Evolutionary conservation across 352 stramenopile genomes (phyloP).

Genomic region (Phytophthora pluvialis): DNA sequence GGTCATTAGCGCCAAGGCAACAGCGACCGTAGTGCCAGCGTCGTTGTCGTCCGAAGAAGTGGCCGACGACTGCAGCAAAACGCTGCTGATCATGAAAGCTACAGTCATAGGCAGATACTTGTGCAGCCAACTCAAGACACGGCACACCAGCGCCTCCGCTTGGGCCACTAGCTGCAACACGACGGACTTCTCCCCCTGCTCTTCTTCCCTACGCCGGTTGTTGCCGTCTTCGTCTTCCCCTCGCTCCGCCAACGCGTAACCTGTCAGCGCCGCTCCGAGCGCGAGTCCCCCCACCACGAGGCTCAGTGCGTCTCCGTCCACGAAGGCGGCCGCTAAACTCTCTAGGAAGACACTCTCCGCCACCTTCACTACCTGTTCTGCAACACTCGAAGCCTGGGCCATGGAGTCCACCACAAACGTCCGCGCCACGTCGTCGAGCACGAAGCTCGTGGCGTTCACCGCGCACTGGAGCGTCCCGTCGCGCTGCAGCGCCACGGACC

Average conservation of each 20-base stretch:
- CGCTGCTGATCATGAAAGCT: slow-evolving; percentile 49
- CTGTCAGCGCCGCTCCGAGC: slow-evolving; percentile 40
- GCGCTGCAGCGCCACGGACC: slow-evolving; percentile 40
- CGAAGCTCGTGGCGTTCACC: slow-evolving; percentile 52
- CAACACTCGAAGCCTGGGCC: slow-evolving; percentile 22
- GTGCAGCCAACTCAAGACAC: slow-evolving; percentile 46
- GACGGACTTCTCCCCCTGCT: slow-evolving; percentile 33
- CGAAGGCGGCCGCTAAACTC: slow-evolving; percentile 34
- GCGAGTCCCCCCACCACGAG: slow-evolving; percentile 41
- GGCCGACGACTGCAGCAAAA: slow-evolving; percentile 40
- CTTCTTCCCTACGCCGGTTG: background rate
- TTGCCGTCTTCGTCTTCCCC: background rate
- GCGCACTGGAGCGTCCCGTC: slow-evolving; percentile 45
- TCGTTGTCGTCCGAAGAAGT: slow-evolving; percentile 5
- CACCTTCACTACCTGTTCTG: slow-evolving; percentile 37
- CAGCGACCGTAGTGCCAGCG: slow-evolving; percentile 20
- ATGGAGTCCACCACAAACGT: slow-evolving; percentile 30
- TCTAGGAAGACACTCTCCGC: slow-evolving; percentile 42
- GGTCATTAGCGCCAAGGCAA: slow-evolving; percentile 48
- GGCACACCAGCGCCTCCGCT: slow-evolving; percentile 47
- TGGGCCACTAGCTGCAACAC: slow-evolving; percentile 60
- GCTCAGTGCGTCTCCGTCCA: slow-evolving; percentile 45
- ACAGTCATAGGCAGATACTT: slow-evolving; percentile 49
- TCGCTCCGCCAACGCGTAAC: slow-evolving; percentile 19
- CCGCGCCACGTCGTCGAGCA: slow-evolving; percentile 57